Base-by-base conservation (phyloP, 1,139 yeast species). In the Yamadazyma kanchanaburiensis region DNA sequence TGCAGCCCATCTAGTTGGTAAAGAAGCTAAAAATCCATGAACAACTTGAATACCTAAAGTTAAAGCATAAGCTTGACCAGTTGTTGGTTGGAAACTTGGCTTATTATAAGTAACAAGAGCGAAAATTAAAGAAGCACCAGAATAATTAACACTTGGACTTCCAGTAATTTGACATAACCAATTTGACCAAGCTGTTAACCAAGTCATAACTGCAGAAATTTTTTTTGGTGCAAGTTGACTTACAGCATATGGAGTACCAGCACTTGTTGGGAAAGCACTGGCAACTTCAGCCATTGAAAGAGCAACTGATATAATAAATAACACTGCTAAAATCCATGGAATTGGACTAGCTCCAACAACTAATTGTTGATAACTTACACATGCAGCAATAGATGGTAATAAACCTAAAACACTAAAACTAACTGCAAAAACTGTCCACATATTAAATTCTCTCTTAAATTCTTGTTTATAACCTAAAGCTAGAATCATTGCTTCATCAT, bases 391-490 rank as follows among this genome's bases (percentile, higher is more conserved):
- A 8, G 87, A 80, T 2, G 91, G 89, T 33, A 82, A 64, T 33
- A 82, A 62, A 5, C 88, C 85, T 48, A 82, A 65, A 31, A 82
- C 85, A 10, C 85, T 75, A 55, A 82, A 82, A 10, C 87, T 79
- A 16, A 80, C 85, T 24, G 80, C 76, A 38, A 81, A 73, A 1
- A 81, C 71, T 4, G 84, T 68, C 62, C 77, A 70, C 15, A 77
- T 50, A 4, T 77, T 68, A 40, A 79, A 77, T 43, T 82, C 86
- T 51, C 91, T 74, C 47, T 75, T 75, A 52, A 82, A 77, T 48
- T 82, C 89, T 43, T 77, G 85, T 48, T 78, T 78, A 51, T 82
- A 82, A 25, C 91, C 91, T 45, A 81, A 64, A 12, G 82, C 80
- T 45, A 75, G 51, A 28, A 76, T 73, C 53, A 68, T 58, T 11